Conservation (phyloP, 805 yeast genomes). For the Teunomyces atbi region DNA sequence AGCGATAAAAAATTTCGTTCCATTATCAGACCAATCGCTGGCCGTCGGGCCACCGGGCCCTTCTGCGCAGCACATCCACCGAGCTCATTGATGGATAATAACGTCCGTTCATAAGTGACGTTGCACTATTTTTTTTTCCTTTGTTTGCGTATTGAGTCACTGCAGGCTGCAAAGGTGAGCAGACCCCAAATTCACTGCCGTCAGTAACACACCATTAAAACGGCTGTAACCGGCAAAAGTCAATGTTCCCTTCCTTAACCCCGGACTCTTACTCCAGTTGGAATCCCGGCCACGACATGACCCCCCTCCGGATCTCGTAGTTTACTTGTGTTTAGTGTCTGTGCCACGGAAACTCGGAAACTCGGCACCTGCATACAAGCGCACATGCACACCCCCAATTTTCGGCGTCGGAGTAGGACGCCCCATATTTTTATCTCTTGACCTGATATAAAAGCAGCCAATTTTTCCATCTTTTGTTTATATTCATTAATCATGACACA, state of each 20-base stretch:
- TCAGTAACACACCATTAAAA: background rate
- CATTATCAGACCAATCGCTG: slow-evolving; percentile 3
- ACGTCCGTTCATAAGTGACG: background rate
- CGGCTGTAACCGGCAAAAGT: background rate
- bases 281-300: no score
- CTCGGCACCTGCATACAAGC: background rate
- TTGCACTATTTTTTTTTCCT: background rate
- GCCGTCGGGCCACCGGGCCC: background rate
- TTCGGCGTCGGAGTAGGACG: slow-evolving; percentile 5
- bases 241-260: background rate
- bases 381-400: background rate
- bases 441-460: background rate
- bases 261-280: background rate
- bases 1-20: background rate
- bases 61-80: background rate
- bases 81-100: background rate
- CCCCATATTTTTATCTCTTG: background rate
- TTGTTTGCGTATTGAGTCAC: background rate
- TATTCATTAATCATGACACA: background rate
- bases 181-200: background rate
- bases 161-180: background rate
- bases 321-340: no score
- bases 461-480: background rate
- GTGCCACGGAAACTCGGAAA: no score
- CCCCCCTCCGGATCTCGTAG: no score